A percentile compares a stretch with the other conserved stretches of the same genome.
phyloP scores from a whole-genome alignment of 2,329 filamentous ascomycete species.

The Salinomyces thailandicus region DNA sequence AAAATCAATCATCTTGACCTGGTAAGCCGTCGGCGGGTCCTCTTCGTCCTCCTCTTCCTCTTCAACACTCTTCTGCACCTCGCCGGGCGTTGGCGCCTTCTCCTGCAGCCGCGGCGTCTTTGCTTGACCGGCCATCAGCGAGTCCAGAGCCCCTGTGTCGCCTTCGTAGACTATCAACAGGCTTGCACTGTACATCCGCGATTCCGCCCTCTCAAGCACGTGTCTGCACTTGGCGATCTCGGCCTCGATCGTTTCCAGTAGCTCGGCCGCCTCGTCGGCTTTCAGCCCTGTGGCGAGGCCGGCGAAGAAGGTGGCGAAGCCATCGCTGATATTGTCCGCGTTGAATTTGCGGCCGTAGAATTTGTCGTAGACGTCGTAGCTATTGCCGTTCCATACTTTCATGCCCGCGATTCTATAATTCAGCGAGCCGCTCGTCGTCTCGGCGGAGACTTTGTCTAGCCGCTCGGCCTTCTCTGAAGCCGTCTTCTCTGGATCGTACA shows the following conservation, averaged over 20 bases:
- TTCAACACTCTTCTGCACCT: conserved; percentile 30
- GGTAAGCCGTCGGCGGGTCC: conserved; percentile 55
- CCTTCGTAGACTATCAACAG: conserved; percentile 58
- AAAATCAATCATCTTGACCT: conserved; percentile 89
- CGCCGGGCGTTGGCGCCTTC: conserved; percentile 10
- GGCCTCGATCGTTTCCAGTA: conserved; percentile 34
- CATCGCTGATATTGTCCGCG: conserved; percentile 44
- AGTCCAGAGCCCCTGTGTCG: conserved; percentile 44
- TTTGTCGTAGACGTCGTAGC: conserved; percentile 54
- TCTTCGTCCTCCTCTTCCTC: conserved; percentile 33
- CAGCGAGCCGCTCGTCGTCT: conserved; percentile 49
- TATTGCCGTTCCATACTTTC: conserved; percentile 44
- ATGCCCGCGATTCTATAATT: conserved; percentile 57
- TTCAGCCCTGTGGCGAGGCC: conserved; percentile 33
- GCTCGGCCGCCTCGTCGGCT: conserved; percentile 24
- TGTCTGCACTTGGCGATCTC: conserved; percentile 37
- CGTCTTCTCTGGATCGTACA: conserved; percentile 66
- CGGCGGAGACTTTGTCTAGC: conserved; percentile 48
- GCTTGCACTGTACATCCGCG: conserved; percentile 57
- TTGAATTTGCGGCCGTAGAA: conserved; percentile 53
- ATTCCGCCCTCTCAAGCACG: conserved; percentile 51
- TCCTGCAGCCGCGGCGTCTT: conserved; percentile 21
- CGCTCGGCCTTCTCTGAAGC: conserved; percentile 47
- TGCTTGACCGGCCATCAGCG: conserved; percentile 34
- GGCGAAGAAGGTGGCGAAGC: conserved; percentile 47